Evolutionary conservation across 2,329 filamentous ascomycete genomes (phyloP).

Genomic region (Pyrenophora graminea): DNA sequence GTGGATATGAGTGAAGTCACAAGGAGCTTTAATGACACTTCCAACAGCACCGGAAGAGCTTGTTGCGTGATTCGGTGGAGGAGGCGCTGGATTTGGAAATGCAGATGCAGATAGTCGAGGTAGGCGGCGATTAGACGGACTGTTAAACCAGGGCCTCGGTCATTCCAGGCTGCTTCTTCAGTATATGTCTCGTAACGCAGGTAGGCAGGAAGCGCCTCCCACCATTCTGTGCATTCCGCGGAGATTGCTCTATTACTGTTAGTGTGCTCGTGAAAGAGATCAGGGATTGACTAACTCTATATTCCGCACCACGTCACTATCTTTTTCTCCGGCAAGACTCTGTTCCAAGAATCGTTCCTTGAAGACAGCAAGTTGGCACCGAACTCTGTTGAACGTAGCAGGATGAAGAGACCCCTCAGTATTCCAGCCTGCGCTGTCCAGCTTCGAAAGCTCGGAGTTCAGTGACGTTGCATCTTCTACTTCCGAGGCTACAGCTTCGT

Average conservation of each 20-base stretch:
- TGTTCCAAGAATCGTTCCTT: conserved; percentile 41
- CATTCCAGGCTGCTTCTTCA: conserved; percentile 37
- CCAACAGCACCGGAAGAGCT: conserved; percentile 37
- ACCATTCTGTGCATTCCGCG: conserved; percentile 31
- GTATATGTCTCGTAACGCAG: conserved; percentile 43
- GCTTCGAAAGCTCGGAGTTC: conserved; percentile 30
- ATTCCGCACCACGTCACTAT: conserved; percentile 34
- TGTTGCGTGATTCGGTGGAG: conserved; percentile 39
- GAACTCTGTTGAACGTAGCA: conserved; percentile 34
- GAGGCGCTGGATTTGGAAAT: conserved; percentile 42
- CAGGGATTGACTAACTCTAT: conserved; percentile 29
- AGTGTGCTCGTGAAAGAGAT: neutral
- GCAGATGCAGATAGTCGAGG: conserved; percentile 41
- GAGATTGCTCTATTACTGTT: conserved; percentile 31
- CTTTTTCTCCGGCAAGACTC: conserved; percentile 38
- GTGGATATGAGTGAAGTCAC: conserved; percentile 38
- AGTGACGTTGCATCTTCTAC: conserved; percentile 31
- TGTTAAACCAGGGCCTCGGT: conserved; percentile 27
- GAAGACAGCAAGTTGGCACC: conserved; percentile 32
- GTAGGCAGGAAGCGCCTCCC: conserved; percentile 36
- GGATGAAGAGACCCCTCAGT: conserved; percentile 32
- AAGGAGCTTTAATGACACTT: conserved; percentile 41
- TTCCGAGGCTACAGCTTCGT: conserved; percentile 29
- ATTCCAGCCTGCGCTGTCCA: conserved; percentile 41
- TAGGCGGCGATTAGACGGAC: conserved; percentile 39